Evolutionary conservation across 805 yeast species (phyloP).

Genomic region (Huiozyma sinensis): DNA sequence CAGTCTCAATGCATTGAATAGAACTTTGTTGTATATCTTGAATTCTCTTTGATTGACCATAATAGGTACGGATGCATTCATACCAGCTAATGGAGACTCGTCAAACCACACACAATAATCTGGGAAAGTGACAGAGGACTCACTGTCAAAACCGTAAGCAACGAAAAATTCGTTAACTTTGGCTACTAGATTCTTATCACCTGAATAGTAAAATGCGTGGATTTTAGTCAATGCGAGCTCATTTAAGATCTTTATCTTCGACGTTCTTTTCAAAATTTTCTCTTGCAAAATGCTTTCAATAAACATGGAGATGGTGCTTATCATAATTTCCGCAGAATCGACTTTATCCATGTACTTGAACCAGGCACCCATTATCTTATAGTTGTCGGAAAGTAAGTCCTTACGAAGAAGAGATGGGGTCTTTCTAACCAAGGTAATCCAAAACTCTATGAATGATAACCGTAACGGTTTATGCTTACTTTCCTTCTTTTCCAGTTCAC

Average conservation of each 20-base stretch:
- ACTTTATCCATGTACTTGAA: constrained; percentile 48
- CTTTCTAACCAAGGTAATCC: constrained; percentile 40
- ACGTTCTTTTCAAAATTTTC: constrained; percentile 46
- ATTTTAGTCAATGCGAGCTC: constrained; percentile 60
- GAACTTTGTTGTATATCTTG: constrained; percentile 54
- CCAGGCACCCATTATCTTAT: constrained; percentile 53
- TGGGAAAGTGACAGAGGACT: constrained; percentile 36
- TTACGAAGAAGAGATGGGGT: constrained; percentile 50
- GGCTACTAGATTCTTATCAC: constrained; percentile 28
- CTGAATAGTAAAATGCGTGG: constrained; percentile 39
- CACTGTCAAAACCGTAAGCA: constrained; percentile 39
- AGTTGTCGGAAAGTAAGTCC: constrained; percentile 46
- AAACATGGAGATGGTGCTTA: constrained; percentile 36
- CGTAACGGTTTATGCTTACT: constrained; percentile 38
- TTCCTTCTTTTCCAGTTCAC: constrained; percentile 30
- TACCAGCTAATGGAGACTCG: constrained; percentile 17
- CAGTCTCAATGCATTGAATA: constrained; percentile 49
- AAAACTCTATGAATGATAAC: constrained; percentile 46
- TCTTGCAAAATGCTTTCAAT: constrained; percentile 48
- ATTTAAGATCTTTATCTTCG: constrained; percentile 67
- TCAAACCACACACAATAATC: constrained; percentile 43
- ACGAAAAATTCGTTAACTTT: constrained; percentile 38
- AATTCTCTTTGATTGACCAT: constrained; percentile 41
- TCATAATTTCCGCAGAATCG: constrained; percentile 40
- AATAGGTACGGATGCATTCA: constrained; percentile 33